Percentiles rank a stretch among this genome's conserved stretches.
Evolutionary conservation across 2,329 filamentous ascomycete genomes (phyloP).

Genomic region (Didymella glomerata): DNA sequence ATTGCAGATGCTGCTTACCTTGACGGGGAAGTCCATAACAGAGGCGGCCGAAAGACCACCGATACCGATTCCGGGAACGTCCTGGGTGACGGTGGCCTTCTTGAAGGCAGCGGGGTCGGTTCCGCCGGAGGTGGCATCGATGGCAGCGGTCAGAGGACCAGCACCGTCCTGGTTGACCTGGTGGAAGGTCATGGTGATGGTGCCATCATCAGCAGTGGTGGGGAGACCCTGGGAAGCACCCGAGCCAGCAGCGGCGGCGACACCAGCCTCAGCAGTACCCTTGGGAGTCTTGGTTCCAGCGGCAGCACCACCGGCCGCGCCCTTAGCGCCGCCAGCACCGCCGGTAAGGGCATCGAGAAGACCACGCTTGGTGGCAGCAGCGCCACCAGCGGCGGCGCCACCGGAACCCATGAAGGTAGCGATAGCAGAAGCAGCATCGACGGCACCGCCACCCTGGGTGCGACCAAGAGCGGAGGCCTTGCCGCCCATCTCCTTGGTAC

Average conservation of each 20-base stretch:
- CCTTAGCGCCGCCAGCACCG: slow-evolving; percentile 21
- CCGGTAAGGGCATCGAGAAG: slow-evolving; percentile 39
- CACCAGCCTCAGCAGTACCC: slow-evolving; percentile 61
- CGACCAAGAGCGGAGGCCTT: slow-evolving; percentile 69
- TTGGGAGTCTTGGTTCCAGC: slow-evolving; percentile 58
- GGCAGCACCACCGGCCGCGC: slow-evolving; percentile 12
- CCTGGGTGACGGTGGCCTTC: slow-evolving; percentile 64
- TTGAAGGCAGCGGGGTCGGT: slow-evolving; percentile 68
- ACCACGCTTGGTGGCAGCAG: slow-evolving; percentile 37
- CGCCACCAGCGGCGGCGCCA: slow-evolving; percentile 17
- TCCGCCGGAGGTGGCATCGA: slow-evolving; percentile 71
- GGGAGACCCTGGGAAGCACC: slow-evolving; percentile 66
- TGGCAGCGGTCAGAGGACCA: slow-evolving; percentile 67
- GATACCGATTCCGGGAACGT: slow-evolving; percentile 68
- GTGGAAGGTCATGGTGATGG: slow-evolving; percentile 70
- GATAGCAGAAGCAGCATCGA: slow-evolving; percentile 66
- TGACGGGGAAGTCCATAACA: slow-evolving; percentile 71
- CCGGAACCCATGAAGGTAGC: slow-evolving; percentile 63
- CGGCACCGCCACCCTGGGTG: slow-evolving; percentile 66
- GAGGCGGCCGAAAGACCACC: slow-evolving; percentile 66
- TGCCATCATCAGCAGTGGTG: slow-evolving; percentile 67
- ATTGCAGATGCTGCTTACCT: slow-evolving; percentile 33
- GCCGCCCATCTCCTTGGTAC: slow-evolving; percentile 64
- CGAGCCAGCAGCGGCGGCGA: slow-evolving; percentile 63
- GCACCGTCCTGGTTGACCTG: slow-evolving; percentile 77